Conservation (phyloP, 1,284 basidiomycete species). For the Athelia sp. region DNA sequence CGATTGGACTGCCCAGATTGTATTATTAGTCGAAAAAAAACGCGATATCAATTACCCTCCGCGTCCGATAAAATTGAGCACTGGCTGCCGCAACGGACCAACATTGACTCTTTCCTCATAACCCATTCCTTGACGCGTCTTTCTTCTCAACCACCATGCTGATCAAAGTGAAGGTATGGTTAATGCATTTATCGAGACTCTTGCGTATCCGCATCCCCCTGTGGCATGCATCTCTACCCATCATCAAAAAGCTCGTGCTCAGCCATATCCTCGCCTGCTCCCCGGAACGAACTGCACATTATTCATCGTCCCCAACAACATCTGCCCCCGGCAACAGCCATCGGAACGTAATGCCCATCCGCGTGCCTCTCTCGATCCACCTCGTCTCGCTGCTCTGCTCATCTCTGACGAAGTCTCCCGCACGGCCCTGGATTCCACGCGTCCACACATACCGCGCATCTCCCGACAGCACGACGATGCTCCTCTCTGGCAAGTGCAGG, state of each 20-base stretch:
- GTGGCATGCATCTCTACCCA: too few relatives aligned
- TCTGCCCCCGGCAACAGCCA: constrained; percentile 77
- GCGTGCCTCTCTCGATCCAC: constrained; percentile 46
- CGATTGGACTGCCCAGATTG: too few relatives aligned
- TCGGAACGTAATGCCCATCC: constrained; percentile 75
- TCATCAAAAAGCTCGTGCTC: background rate
- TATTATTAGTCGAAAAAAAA: too few relatives aligned
- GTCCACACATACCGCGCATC: constrained; percentile 71
- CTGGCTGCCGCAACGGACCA: background rate
- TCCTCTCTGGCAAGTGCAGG: constrained; percentile 62
- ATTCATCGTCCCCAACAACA: constrained; percentile 49
- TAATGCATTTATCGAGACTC: background rate
- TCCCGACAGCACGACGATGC: constrained; percentile 64
- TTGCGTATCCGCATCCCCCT: too few relatives aligned
- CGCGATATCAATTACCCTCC: too few relatives aligned
- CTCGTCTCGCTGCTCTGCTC: constrained; percentile 17
- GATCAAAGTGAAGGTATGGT: constrained; percentile 77
- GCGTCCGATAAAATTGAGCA: too few relatives aligned
- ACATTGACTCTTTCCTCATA: background rate
- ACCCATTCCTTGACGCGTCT: background rate
- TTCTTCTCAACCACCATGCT: constrained; percentile 51
- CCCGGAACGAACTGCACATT: too few relatives aligned
- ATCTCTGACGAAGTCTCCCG: constrained; percentile 39
- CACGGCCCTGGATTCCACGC: constrained; percentile 56
- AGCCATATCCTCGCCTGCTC: constrained; percentile 8